phyloP scores from a whole-genome alignment of 768 basidiomycete genomes.

The Rhodotorula sphaerocarpa region DNA sequence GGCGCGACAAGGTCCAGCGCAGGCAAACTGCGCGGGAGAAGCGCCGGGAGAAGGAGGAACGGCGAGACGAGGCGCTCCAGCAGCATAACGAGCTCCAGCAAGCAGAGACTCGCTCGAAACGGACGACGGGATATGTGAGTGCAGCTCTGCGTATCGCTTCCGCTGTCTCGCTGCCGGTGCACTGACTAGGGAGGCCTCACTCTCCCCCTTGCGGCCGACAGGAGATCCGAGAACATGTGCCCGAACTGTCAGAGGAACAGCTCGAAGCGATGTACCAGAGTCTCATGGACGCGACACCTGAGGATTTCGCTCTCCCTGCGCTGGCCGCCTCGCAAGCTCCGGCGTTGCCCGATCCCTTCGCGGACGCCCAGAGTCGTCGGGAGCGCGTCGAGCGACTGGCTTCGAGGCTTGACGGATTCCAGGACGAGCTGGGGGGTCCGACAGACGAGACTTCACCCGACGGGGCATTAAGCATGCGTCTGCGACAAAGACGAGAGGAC shows the following conservation, averaged over 20 bases:
- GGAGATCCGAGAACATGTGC: slow-evolving; percentile 18
- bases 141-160: neutral
- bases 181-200: neutral
- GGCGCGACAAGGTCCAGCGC: slow-evolving; percentile 24
- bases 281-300: slow-evolving; percentile 41
- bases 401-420: slow-evolving; percentile 39
- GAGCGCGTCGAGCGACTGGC: slow-evolving; percentile 35
- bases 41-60: neutral
- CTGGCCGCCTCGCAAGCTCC: slow-evolving; percentile 9
- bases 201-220: neutral
- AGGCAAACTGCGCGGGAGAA: slow-evolving; percentile 15
- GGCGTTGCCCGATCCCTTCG: slow-evolving; percentile 16
- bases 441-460: too few relatives aligned
- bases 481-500: too few relatives aligned
- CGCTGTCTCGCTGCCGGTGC: too few relatives aligned
- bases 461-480: too few relatives aligned
- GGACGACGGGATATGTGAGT: slow-evolving; percentile 5
- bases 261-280: slow-evolving; percentile 48
- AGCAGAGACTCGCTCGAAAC: slow-evolving; percentile 14
- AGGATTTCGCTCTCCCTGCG: slow-evolving; percentile 14
- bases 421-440: neutral
- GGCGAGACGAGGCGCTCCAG: neutral
- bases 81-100: neutral
- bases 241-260: slow-evolving; percentile 45
- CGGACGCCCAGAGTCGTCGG: slow-evolving; percentile 12